A percentile compares a stretch with the other conserved stretches of the same genome.
These are phyloP conservation scores for Tuber umbilicatum DNA, from an alignment of 495 filamentous ascomycete genomes.

Conservation along the genomic window DNA sequence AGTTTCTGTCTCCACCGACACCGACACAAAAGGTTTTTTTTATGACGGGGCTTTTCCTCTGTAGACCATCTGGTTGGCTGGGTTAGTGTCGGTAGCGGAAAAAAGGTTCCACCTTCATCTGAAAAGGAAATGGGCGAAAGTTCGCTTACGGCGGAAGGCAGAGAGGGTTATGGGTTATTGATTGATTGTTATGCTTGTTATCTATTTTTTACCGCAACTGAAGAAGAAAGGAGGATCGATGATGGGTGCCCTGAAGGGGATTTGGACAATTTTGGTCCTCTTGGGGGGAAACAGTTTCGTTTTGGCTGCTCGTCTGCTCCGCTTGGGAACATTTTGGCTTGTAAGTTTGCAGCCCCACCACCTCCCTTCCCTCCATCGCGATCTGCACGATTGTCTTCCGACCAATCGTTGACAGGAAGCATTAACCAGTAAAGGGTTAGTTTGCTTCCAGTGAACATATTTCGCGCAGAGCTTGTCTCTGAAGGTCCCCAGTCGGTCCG, in stretches of 20 bases:
- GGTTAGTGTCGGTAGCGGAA: neutral
- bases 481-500: neutral
- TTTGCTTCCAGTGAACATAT: neutral
- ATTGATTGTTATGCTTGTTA: neutral
- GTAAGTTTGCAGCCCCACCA: neutral
- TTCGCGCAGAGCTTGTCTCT: neutral
- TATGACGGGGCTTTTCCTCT: neutral
- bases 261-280: slow-evolving; percentile 4
- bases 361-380: neutral
- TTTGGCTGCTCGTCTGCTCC: neutral
- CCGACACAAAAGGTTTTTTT: neutral
- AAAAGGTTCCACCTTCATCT: neutral
- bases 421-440: neutral
- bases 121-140: neutral
- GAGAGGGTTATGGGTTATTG: neutral
- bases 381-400: neutral
- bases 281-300: neutral
- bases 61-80: neutral
- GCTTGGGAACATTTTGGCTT: neutral
- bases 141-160: neutral
- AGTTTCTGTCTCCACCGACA: neutral
- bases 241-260: neutral
- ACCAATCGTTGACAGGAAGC: neutral
- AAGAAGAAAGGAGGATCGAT: neutral
- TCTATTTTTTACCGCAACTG: neutral